These are phyloP conservation scores for Vigna angularis DNA, from an alignment of 306 rosid species.

Conservation along the genomic window DNA sequence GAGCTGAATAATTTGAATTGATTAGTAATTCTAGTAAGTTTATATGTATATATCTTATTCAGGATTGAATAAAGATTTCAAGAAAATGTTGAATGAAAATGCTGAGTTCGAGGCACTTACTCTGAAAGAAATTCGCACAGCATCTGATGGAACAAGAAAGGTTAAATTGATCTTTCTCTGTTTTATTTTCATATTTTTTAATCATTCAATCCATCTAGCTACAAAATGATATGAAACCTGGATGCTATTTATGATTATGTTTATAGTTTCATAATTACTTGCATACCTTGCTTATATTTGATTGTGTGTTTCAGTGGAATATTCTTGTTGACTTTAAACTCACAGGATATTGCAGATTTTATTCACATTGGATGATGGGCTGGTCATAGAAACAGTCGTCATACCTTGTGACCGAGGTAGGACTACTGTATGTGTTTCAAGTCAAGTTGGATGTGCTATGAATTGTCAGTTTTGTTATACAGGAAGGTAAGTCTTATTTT, in stretches of 20 bases:
- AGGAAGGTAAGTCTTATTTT: slow-evolving; percentile 72
- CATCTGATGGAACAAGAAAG: slow-evolving; percentile 92
- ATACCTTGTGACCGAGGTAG: slow-evolving; percentile 85
- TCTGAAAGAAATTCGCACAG: slow-evolving; percentile 65
- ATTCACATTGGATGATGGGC: slow-evolving; percentile 79
- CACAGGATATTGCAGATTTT: slow-evolving; percentile 95
- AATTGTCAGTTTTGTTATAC: slow-evolving; percentile 96
- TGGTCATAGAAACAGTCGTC: slow-evolving; percentile 85
- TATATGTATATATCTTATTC: slow-evolving; percentile 21
- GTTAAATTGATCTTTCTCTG: slow-evolving; percentile 59
- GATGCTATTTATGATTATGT: slow-evolving; percentile 22
- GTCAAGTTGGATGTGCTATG: slow-evolving; percentile 99
- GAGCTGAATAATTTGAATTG: slow-evolving; percentile 9
- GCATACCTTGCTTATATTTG: slow-evolving; percentile 10
- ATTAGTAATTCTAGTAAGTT: not conserved
- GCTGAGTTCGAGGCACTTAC: slow-evolving; percentile 76
- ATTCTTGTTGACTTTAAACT: slow-evolving; percentile 69
- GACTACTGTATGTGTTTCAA: slow-evolving; percentile 93
- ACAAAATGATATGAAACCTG: not conserved
- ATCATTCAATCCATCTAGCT: slow-evolving; percentile 1
- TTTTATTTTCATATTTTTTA: slow-evolving; percentile 23
- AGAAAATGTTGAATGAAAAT: slow-evolving; percentile 77
- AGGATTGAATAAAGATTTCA: slow-evolving; percentile 91
- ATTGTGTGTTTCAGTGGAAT: slow-evolving; percentile 49
- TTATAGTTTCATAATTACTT: slow-evolving; percentile 7